Conservation (phyloP, 805 yeast species). For the Ogataea polymorpha region DNA sequence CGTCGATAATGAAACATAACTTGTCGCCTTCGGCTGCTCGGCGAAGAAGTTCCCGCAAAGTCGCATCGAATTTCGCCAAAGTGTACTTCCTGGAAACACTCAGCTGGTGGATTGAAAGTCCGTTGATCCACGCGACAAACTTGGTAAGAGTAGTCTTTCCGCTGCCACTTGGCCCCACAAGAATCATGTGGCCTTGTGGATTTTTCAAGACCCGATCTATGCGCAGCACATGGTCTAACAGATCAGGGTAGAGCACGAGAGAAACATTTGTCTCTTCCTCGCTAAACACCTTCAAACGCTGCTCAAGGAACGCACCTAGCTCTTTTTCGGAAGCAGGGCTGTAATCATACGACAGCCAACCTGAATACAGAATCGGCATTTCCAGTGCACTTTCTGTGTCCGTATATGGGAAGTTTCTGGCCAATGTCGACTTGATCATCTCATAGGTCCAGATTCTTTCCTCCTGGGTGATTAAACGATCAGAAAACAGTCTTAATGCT, state of each 20-base stretch:
- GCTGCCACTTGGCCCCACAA: conserved; percentile 78
- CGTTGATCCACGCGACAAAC: conserved; percentile 92
- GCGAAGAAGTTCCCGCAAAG: conserved; percentile 52
- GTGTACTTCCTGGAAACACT: conserved; percentile 52
- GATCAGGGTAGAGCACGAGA: conserved; percentile 62
- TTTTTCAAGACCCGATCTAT: conserved; percentile 81
- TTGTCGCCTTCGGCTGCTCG: conserved; percentile 52
- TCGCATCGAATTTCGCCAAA: conserved; percentile 62
- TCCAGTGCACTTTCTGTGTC: conserved; percentile 35
- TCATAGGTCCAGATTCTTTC: conserved; percentile 51
- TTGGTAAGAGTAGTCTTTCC: conserved; percentile 75
- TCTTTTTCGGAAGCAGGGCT: conserved; percentile 48
- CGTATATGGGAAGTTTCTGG: conserved; percentile 44
- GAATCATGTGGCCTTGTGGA: conserved; percentile 84
- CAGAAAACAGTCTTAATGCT: conserved; percentile 72
- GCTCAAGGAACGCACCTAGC: conserved; percentile 52
- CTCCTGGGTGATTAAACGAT: conserved; percentile 49
- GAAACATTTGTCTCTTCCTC: conserved; percentile 72
- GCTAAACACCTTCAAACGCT: conserved; percentile 64
- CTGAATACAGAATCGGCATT: conserved; percentile 62
- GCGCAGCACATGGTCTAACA: conserved; percentile 70
- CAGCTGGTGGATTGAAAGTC: conserved; percentile 58
- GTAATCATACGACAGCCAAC: conserved; percentile 70
- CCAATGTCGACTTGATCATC: conserved; percentile 34
- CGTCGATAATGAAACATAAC: conserved; percentile 74